phyloP scores from a whole-genome alignment of 768 basidiomycete species.

The Suillus weaverae region DNA sequence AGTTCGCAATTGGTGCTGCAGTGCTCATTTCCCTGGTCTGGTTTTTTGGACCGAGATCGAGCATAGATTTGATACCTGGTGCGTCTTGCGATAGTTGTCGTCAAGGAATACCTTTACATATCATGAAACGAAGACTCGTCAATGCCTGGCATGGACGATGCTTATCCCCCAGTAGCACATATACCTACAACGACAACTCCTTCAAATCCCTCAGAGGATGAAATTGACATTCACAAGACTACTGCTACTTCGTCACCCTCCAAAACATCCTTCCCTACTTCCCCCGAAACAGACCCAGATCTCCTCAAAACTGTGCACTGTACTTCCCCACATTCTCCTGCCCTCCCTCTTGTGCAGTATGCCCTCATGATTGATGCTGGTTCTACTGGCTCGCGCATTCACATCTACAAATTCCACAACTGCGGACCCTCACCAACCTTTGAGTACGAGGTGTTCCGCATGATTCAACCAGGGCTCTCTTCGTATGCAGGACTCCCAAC shows the following conservation, averaged over 20 bases:
- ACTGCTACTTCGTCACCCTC: constrained; percentile 2
- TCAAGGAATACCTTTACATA: constrained; percentile 19
- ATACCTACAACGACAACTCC: constrained; percentile 13
- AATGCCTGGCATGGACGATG: constrained; percentile 21
- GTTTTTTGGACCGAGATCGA: constrained; percentile 55
- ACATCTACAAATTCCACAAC: constrained; percentile 98
- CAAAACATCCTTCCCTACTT: constrained; percentile 38
- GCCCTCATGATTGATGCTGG: constrained; percentile 98
- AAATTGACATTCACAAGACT: background rate
- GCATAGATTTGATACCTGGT: constrained; percentile 21
- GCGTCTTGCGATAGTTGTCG: constrained; percentile 22
- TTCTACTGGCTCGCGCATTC: constrained; percentile 95
- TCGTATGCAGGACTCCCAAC: constrained; percentile 55
- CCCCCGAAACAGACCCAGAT: constrained; percentile 75
- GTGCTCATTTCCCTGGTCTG: constrained; percentile 62
- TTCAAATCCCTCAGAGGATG: background rate
- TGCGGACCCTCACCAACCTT: constrained; percentile 72
- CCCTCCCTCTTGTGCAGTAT: constrained; percentile 75
- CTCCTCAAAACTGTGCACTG: constrained; percentile 74
- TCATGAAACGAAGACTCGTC: constrained; percentile 15
- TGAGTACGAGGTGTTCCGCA: constrained; percentile 93
- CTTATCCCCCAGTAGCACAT: constrained; percentile 22
- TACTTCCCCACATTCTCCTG: constrained; percentile 48
- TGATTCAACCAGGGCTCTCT: constrained; percentile 80
- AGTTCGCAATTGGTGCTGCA: constrained; percentile 58